phyloP scores from a whole-genome alignment of 768 basidiomycete species.

The Mycena rosella region DNA sequence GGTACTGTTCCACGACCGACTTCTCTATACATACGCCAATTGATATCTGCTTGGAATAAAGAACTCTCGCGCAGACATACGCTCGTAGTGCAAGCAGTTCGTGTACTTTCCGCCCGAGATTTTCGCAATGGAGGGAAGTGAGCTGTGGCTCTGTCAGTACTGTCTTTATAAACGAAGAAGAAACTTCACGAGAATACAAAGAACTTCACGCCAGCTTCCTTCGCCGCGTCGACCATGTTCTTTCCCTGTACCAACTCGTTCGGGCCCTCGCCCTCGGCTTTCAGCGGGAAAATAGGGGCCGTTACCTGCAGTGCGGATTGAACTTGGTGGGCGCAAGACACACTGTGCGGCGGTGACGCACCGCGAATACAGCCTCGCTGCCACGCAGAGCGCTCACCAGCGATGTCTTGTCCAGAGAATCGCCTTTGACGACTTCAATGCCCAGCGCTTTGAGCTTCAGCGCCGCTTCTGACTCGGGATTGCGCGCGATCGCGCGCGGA shows the following conservation, averaged over 20 bases:
- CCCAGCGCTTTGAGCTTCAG: constrained; percentile 3
- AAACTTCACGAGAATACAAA: constrained; percentile 25
- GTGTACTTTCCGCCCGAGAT: too few species aligned
- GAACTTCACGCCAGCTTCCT: constrained; percentile 40
- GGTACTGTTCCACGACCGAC: constrained; percentile 1
- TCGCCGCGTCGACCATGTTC: constrained; percentile 43
- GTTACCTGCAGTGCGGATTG: constrained; percentile 1
- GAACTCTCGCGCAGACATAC: not conserved
- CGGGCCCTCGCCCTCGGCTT: too few species aligned
- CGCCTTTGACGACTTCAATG: constrained; percentile 13
- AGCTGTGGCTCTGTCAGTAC: too few species aligned
- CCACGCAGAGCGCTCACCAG: too few species aligned
- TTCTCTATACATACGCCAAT: constrained; percentile 19
- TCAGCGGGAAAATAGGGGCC: not conserved
- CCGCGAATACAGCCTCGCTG: constrained; percentile 20
- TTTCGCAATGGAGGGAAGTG: too few species aligned
- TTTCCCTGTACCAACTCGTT: constrained; percentile 37
- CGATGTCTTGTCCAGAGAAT: not conserved
- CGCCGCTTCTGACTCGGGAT: constrained; percentile 2
- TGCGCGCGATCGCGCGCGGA: constrained; percentile 12
- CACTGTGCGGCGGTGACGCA: not conserved
- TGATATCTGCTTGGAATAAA: too few species aligned
- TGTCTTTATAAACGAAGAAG: too few species aligned
- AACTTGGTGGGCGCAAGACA: too few species aligned
- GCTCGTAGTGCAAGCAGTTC: too few species aligned